phyloP scores from a whole-genome alignment of 768 basidiomycete species.

The Floccularia luteovirens region DNA sequence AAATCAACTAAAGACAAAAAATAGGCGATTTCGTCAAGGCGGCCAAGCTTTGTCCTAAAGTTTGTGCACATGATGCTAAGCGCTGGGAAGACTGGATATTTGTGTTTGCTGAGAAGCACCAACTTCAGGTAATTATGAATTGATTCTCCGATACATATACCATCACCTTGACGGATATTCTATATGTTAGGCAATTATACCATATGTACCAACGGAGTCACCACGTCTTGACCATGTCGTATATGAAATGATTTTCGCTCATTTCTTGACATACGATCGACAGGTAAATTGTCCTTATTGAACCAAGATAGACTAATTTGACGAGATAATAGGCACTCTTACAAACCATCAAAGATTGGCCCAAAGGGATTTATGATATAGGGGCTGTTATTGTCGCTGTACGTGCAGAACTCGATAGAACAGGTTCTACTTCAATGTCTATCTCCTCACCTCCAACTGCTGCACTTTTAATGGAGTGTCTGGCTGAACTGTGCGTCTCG shows the following conservation, averaged over 20 bases:
- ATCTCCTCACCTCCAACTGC: conserved; percentile 36
- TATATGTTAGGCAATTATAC: conserved; percentile 74
- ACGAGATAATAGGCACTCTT: conserved; percentile 50
- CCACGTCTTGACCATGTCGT: conserved; percentile 79
- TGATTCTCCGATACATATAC: no score
- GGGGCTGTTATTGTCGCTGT: conserved; percentile 85
- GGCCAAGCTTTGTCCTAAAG: conserved; percentile 76
- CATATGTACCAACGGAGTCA: conserved; percentile 75
- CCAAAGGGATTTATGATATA: conserved; percentile 84
- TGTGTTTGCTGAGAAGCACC: conserved; percentile 72
- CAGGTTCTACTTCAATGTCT: conserved; percentile 40
- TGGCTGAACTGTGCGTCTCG: conserved; percentile 74
- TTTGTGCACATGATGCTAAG: conserved; percentile 70
- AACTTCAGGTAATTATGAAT: conserved; percentile 17
- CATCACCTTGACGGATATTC: no score
- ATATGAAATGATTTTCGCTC: conserved; percentile 91
- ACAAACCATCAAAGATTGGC: conserved; percentile 82
- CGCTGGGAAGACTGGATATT: conserved; percentile 98
- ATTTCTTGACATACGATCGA: conserved; percentile 76
- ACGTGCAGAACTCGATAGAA: conserved; percentile 69
- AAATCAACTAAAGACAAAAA: background rate
- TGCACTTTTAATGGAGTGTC: conserved; percentile 81
- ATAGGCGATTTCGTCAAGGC: conserved; percentile 63
- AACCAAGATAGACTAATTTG: background rate
- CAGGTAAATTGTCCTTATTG: conserved; percentile 33